These are phyloP conservation scores for Trichaptum fuscoviolaceum DNA, from an alignment of 768 basidiomycete genomes.

Conservation along the genomic window DNA sequence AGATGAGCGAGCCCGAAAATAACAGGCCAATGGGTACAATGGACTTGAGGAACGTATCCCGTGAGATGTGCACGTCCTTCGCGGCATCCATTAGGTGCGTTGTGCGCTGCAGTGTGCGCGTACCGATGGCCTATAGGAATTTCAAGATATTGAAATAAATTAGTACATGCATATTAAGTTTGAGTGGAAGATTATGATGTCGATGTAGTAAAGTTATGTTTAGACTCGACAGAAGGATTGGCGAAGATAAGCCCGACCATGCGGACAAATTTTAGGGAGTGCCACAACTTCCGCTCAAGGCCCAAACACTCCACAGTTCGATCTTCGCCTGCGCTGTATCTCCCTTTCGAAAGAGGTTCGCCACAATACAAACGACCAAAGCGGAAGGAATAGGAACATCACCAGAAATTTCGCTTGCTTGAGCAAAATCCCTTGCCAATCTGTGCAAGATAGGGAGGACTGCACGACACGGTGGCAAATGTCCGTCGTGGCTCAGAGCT, in stretches of 20 bases:
- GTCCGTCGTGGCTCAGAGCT: neutral
- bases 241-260: neutral
- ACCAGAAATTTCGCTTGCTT: too few species aligned
- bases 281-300: neutral
- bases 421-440: neutral
- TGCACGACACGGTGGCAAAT: neutral
- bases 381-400: neutral
- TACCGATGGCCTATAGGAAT: constrained; percentile 61
- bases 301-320: neutral
- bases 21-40: constrained; percentile 93
- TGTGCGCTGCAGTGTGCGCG: constrained; percentile 76
- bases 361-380: neutral
- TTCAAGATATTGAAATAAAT: neutral
- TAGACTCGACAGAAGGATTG: neutral
- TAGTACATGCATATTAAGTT: too few species aligned
- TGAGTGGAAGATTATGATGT: neutral
- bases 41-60: constrained; percentile 71
- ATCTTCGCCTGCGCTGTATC: neutral
- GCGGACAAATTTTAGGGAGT: neutral
- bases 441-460: neutral
- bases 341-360: too few species aligned
- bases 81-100: constrained; percentile 75
- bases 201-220: neutral
- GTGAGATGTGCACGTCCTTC: constrained; percentile 75
- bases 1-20: constrained; percentile 87